Base-by-base conservation (phyloP, 169 alveolate species). In the Plasmodium vivax region DNA sequence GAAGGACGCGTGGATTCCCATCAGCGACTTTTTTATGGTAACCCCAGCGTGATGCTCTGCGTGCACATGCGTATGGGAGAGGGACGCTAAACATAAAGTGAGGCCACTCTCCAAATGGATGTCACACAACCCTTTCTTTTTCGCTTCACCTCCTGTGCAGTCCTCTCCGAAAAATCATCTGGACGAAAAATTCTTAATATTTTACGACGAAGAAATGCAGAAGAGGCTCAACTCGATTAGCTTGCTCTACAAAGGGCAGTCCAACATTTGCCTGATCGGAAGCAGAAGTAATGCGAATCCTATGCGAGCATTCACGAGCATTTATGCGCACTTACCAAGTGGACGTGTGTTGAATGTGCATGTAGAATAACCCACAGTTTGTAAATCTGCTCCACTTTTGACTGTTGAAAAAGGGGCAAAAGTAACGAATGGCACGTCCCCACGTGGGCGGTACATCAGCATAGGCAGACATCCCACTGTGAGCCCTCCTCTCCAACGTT, bases 201-300 rank as follows among this genome's bases (percentile, higher is more conserved):
- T 56, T 88, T 62, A 88, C 75, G 85, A 88, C 54, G 94, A 88
- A 62, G 94, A 88, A 88, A 88, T 80, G 79, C 68, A 73, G 75
- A 88, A 88, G 51, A 79, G 73, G 72, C 58, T 88, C 47, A 88
- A 79, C 47, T 88, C 94, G 1, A 88, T 88, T 68, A 88, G 90
- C 54, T 45, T 88, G 32, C 68, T 88, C 19, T 88, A 88, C 71
- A 79, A 68, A 73, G 94, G 94, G 14, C 79, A 79, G 58, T 88
- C 91, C 36, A 88, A 88, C 27, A 88, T 88, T 41, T 88, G 91
- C n/a, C 83, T 88, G 3, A 80, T 88, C 82, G 94, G 94, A 47
- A 80, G 36, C 34, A 54, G 58, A 79, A 88, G 94, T 88, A 88
- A 88, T 14, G 45, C 51, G 47, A 27, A 68, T 71, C 32, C 30